These are phyloP conservation scores for Lichtheimia ornata DNA, from an alignment of 371 early-diverging fungal genomes.

Conservation along the genomic window DNA sequence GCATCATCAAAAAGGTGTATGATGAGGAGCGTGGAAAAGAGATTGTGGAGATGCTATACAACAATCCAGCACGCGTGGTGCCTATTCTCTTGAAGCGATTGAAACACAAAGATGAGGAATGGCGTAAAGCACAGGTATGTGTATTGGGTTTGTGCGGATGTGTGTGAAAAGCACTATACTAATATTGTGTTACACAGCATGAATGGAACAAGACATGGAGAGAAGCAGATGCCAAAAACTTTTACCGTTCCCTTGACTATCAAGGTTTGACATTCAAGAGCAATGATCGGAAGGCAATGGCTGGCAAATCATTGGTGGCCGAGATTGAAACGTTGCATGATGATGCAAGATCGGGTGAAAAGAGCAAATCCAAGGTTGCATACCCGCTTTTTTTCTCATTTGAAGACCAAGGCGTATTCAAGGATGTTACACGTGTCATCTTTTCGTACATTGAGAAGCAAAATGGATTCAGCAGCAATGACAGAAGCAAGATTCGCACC, in stretches of 20 bases:
- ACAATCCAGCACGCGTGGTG: slow-evolving; percentile 88
- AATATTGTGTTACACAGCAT: slow-evolving; percentile 63
- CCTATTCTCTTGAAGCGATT: slow-evolving; percentile 95
- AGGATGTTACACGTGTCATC: slow-evolving; percentile 63
- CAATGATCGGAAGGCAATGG: slow-evolving; percentile 81
- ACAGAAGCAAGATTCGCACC: slow-evolving; percentile 67
- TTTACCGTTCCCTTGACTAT: slow-evolving; percentile 96
- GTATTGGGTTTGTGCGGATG: slow-evolving; percentile 63
- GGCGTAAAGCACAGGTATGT: slow-evolving; percentile 63
- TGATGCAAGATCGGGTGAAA: slow-evolving; percentile 49
- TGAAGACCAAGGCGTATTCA: slow-evolving; percentile 59
- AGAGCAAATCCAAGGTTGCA: slow-evolving; percentile 5
- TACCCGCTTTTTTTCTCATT: slow-evolving; percentile 71
- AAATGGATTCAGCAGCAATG: slow-evolving; percentile 52
- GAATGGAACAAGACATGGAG: slow-evolving; percentile 97
- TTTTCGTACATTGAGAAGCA: slow-evolving; percentile 56
- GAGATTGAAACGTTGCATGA: slow-evolving; percentile 75
- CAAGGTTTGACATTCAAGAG: slow-evolving; percentile 88
- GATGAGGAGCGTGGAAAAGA: slow-evolving; percentile 86
- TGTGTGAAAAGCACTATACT: slow-evolving; percentile 15
- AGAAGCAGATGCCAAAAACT: slow-evolving; percentile 91
- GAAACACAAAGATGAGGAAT: slow-evolving; percentile 96
- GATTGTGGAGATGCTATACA: slow-evolving; percentile 92
- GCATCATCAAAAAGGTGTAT: slow-evolving; percentile 91
- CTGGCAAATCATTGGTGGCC: slow-evolving; percentile 70